Base-by-base conservation (phyloP, 352 stramenopile species). In the Elongisporangium senticosum region DNA sequence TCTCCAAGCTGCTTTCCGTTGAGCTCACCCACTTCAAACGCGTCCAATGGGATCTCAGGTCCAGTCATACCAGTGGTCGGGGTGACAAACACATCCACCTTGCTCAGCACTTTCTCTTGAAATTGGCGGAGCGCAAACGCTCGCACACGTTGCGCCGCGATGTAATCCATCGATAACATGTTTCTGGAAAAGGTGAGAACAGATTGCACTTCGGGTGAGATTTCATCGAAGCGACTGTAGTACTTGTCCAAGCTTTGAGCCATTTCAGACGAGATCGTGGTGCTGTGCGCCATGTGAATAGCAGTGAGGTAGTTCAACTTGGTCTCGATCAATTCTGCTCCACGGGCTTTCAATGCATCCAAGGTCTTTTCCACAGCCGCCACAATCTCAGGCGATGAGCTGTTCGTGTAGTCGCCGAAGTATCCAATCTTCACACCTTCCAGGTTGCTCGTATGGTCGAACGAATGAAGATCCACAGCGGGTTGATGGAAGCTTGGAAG, bases 21-120 rank as follows among this genome's bases (percentile, higher is more conserved):
- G 0, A 93, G 58, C 33, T 86, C 76, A 5, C 79, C 82, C 21
- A 59, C 72, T 23, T 54, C 52, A 24, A 79, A 68, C 7, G 75
- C 75, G 49, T 83, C 77, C 7, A 23, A 15, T 6, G 67, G 69
- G 55, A 97, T 81, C 52, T 85, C 65, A 1, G 90, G 92, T 6
- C 86, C 88, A 7, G 75, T 82, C 33, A 93, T 83, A 14, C 71
- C 84, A 1, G 81, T 87, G n/a, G 86, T 83, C 8, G 92, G 92
- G 14, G 80, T 89, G 55, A 96, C 68, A 51, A 97, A 93, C n/a
- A 87, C 83, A 67, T 97, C 87, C 53, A 96, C 74, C 53, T 93
- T 83, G 58, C 77, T 74, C 53, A 96, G 87, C 14, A 97, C 70
- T 2, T 87, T 70, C 23, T 84, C 72, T 24, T 81, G 68, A 20